phyloP scores from a whole-genome alignment of 1,284 basidiomycete genomes.

The Anthracocystis setariae region DNA sequence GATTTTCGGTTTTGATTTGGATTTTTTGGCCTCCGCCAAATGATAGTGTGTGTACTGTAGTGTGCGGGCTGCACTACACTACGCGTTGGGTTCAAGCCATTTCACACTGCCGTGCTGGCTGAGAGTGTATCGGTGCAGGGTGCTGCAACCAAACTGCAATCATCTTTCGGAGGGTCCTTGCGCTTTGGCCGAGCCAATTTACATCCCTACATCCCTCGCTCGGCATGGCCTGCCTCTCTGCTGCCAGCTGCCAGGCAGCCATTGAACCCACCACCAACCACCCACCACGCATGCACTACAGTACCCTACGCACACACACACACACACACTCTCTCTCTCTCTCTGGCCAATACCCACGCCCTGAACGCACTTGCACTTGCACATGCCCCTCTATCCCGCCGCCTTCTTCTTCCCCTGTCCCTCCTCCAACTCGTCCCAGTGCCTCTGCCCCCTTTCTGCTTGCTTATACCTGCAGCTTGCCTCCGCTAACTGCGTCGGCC shows the following conservation, averaged over 20 bases:
- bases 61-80: too few relatives aligned
- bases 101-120: slow-evolving; percentile 14
- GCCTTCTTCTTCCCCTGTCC: slow-evolving; percentile 1
- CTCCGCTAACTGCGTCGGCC: slow-evolving; percentile 20
- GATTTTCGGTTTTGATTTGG: not conserved
- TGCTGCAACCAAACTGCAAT: slow-evolving; percentile 14
- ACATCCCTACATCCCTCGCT: slow-evolving; percentile 1
- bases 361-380: too few relatives aligned
- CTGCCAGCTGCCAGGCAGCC: too few relatives aligned
- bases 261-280: not conserved
- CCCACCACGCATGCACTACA: too few relatives aligned
- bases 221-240: slow-evolving; percentile 1
- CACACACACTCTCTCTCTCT: too few relatives aligned
- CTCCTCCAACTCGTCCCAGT: slow-evolving; percentile 1
- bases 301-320: too few relatives aligned
- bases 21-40: slow-evolving; percentile 1
- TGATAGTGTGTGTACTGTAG: not conserved
- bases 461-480: slow-evolving; percentile 13
- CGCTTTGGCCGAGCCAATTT: not conserved
- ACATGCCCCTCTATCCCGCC: slow-evolving; percentile 1
- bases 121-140: slow-evolving; percentile 28
- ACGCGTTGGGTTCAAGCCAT: not conserved
- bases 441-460: slow-evolving; percentile 3
- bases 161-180: slow-evolving; percentile 18
- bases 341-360: not conserved